Evolutionary conservation across 2,329 filamentous ascomycete species (phyloP), one percentile per base, ranked within the genome.

Genomic region (Helotiales sp.): DNA sequence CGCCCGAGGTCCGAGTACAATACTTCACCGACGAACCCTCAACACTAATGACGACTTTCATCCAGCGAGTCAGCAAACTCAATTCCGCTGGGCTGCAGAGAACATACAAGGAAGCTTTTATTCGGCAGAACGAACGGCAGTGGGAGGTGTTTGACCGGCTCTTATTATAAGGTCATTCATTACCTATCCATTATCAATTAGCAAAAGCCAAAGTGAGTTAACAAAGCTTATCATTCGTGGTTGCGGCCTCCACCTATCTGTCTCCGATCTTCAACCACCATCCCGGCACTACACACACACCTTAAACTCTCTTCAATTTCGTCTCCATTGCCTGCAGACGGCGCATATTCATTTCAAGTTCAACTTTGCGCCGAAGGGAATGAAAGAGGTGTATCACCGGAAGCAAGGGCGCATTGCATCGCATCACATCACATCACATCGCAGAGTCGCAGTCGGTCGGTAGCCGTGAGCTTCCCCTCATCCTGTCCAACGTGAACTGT

Each of bases 401-500:
- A n/a, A 20, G 52, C 28, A 37, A 24, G 30, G 30, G 30, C 47
- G n/a, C 50, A 55, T 50, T 24, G 22, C 47, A 26, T 26, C 47
- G 45, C 10, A 49, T 22, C 45, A 3, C 45, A 49, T 49, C 20
- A n/a, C n/a, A n/a, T n/a, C n/a, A n/a, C n/a, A n/a, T n/a, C n/a
- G n/a, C 22, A 50, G 24, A 24, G 20, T 26, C 8, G 17, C 28
- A 34, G 3, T 11, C 28, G 17, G 28, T 30, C 17, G 52, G 32
- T 34, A 37, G 52, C 32, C 52, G 52, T 57, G 52, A 57, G 32
- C 30, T 57, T 37, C 52, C 52, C 52, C 52, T 57, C 52, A 34
- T 57, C n/a, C 52, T 13, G 52, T 57, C 30, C 30, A 11, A 57
- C 52, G 17, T 57, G n/a, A 13, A 1, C n/a, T 17, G 32, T 57